phyloP scores from a whole-genome alignment of 768 basidiomycete genomes.

The Phlegmacium glaucopus region DNA sequence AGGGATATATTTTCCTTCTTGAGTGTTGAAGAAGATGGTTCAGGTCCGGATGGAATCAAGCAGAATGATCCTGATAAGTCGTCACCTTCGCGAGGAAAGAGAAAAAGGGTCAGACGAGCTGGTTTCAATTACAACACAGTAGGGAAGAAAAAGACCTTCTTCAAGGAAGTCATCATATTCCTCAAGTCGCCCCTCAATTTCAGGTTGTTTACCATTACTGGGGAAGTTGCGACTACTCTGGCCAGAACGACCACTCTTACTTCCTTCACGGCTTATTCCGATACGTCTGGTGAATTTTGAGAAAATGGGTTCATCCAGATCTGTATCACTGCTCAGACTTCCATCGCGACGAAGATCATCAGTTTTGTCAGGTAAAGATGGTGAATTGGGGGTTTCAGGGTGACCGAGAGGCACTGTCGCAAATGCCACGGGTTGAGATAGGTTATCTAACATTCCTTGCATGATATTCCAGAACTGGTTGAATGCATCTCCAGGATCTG shows the following conservation, averaged over 20 bases:
- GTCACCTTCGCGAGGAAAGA: conserved; percentile 37
- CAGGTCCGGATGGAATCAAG: conserved; percentile 62
- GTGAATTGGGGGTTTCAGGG: conserved; percentile 29
- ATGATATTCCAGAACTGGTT: conserved; percentile 88
- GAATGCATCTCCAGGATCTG: conserved; percentile 83
- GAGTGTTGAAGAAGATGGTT: conserved; percentile 44
- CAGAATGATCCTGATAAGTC: conserved; percentile 81
- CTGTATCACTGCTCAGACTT: conserved; percentile 63
- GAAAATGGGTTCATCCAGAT: conserved; percentile 61
- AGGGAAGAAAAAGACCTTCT: conserved; percentile 56
- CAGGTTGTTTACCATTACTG: conserved; percentile 11
- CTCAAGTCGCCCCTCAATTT: conserved; percentile 40
- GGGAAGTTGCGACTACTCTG: conserved; percentile 6
- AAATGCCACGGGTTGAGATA: conserved; percentile 85
- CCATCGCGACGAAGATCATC: conserved; percentile 40
- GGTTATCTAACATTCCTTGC: conserved; percentile 81
- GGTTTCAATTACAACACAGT: not conserved
- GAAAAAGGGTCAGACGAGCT: not conserved
- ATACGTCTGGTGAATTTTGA: conserved; percentile 52
- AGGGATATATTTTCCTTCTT: conserved; percentile 67
- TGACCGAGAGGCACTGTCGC: conserved; percentile 71
- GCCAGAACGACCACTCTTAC: conserved; percentile 11
- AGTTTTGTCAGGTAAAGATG: conserved; percentile 17
- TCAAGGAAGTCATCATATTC: conserved; percentile 61
- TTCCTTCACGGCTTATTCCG: conserved; percentile 37